A percentile compares a stretch with the other conserved stretches of the same genome.
phyloP scores from a whole-genome alignment of 805 yeast genomes.

The Pichia californica region DNA sequence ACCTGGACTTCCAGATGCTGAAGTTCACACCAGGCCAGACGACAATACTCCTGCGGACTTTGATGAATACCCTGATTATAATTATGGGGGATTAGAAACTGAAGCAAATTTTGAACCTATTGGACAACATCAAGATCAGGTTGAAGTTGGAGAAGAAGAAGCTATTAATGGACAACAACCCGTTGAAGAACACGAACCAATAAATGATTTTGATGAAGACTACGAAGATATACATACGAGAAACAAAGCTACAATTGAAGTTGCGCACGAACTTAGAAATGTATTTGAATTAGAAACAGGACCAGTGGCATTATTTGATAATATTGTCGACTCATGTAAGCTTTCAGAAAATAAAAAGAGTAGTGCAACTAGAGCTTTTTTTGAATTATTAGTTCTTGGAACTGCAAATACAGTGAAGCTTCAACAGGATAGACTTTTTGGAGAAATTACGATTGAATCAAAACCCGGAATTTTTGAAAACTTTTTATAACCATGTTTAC shows the following conservation, averaged over 20 bases:
- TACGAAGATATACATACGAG: constrained; percentile 18
- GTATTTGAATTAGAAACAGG: constrained; percentile 1
- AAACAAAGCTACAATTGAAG: constrained; percentile 45
- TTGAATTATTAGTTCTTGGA: constrained; percentile 76
- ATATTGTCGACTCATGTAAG: constrained; percentile 24
- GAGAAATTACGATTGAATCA: constrained; percentile 43
- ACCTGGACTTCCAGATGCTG: too few species aligned
- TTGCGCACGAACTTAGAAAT: constrained; percentile 42
- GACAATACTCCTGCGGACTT: too few species aligned
- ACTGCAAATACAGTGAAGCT: constrained; percentile 64
- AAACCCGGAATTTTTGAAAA: constrained; percentile 14
- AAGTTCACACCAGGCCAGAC: too few species aligned
- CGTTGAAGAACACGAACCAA: not conserved
- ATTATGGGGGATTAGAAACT: too few species aligned
- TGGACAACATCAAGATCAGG: not conserved
- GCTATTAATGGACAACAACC: not conserved
- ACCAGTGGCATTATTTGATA: constrained; percentile 4
- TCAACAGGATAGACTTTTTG: constrained; percentile 54
- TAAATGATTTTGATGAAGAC: constrained; percentile 19
- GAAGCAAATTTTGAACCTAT: not conserved
- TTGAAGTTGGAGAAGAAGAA: not conserved
- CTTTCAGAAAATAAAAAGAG: constrained; percentile 37
- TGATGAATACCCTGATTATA: too few species aligned
- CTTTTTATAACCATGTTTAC: constrained; percentile 14
- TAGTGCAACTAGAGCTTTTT: constrained; percentile 69